Evolutionary conservation across 257 asterid genomes (phyloP), one percentile per base, ranked within the genome.

Genomic region (Misopates orontium): DNA sequence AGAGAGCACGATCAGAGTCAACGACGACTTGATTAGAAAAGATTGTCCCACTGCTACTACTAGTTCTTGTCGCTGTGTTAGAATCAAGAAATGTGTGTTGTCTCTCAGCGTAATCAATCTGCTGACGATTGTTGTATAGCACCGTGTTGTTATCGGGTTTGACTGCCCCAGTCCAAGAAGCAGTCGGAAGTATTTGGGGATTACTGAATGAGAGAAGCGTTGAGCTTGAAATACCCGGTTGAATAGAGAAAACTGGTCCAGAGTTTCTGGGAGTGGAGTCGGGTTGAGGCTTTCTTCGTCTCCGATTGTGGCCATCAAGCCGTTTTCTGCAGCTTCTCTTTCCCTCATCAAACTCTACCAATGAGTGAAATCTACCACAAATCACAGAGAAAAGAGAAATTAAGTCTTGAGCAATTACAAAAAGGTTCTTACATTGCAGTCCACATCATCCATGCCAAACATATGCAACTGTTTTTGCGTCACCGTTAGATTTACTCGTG

Each of bases 301-400:
- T 71, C 67, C 89, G 57, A 71, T 92, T 92, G 68, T 92, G 98
- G 40, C 97, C 97, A 24, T 87, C 97, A 0, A 93, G 92, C 18
- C 99, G 85, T 60, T 93, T 93, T 65, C 98, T 81, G 78, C 98
- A 93, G 83, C 98, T 93, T 19, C 96, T 74, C 66, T 90, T 90
- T 57, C 87, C 96, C 64, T 87, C 97, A 48, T 90, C 99, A 24
- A 93, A 93, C 76, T 93, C 99, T 25, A 64, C 79, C 36, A 93
- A 76, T 8, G 97, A 84, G 71, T 89, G 98, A 60, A 93, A 93
- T 95, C 98, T 61, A 28, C 32, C 28, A 59, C n/a, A 36, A 36
- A 4, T 47, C 31, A 17, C 15, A 18, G 32, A 23, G 19, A 36
- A 58, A 17, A 14, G 1, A 22, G 12, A 58, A 17, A 25, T 57